Conservation (phyloP, 306 rosid species). For the Sicyos baderoa region DNA sequence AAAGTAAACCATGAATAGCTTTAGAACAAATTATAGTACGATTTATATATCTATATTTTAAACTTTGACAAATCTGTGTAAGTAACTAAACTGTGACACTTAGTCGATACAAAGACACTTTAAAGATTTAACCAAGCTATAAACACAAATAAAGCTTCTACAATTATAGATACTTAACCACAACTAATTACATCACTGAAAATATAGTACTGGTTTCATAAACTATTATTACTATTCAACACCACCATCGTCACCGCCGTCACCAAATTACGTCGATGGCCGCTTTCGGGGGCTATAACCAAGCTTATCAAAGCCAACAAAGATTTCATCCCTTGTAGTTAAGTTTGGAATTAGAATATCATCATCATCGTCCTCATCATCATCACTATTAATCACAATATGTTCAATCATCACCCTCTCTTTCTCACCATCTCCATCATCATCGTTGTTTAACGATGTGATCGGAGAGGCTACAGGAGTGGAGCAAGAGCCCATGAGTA, state of each 20-base stretch:
- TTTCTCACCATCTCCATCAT: background rate
- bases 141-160: too few relatives aligned
- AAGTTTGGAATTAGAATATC: slow-evolving; percentile 37
- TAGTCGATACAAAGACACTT: too few relatives aligned
- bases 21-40: too few relatives aligned
- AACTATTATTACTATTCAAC: background rate
- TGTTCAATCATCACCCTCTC: slow-evolving; percentile 4
- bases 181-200: background rate
- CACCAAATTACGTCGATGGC: too few relatives aligned
- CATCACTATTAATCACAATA: background rate
- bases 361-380: slow-evolving; percentile 17
- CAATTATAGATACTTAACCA: background rate
- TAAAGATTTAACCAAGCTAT: too few relatives aligned
- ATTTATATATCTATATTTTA: too few relatives aligned
- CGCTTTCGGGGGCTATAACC: too few relatives aligned
- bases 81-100: too few relatives aligned
- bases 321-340: slow-evolving; percentile 30
- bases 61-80: too few relatives aligned
- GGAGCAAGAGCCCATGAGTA: background rate
- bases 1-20: too few relatives aligned
- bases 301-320: slow-evolving; percentile 19
- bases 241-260: too few relatives aligned
- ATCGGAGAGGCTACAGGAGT: slow-evolving; percentile 26
- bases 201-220: too few relatives aligned
- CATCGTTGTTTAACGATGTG: slow-evolving; percentile 23